Evolutionary conservation across 2,329 filamentous ascomycete genomes (phyloP).

Genomic region (Phaeosphaeriaceae sp.): DNA sequence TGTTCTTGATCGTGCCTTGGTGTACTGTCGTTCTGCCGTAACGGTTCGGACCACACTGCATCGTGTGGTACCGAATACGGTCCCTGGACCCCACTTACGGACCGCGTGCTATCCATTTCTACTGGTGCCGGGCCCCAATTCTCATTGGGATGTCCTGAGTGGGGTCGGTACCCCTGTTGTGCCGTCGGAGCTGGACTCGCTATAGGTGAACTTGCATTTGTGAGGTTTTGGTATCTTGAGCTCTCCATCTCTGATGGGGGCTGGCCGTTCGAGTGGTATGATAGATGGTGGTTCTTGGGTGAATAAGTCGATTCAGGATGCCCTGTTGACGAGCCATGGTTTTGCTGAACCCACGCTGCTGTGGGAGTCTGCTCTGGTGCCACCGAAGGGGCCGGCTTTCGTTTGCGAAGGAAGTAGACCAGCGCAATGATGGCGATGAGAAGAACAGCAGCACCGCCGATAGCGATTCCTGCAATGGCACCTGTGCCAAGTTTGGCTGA

Average conservation of each 20-base stretch:
- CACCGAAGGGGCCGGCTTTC: neutral
- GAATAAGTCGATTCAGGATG: neutral
- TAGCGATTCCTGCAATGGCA: conserved; percentile 1
- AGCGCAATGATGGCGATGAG: conserved; percentile 5
- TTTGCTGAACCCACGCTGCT: conserved; percentile 1
- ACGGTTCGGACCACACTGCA: neutral
- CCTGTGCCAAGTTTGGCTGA: conserved; percentile 1
- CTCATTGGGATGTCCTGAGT: neutral
- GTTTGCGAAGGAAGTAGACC: conserved; percentile 6
- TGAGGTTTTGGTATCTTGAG: neutral
- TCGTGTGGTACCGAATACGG: neutral
- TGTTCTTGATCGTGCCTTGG: neutral
- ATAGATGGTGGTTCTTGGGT: conserved; percentile 4
- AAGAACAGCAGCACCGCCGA: conserved; percentile 3
- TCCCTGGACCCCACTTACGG: neutral
- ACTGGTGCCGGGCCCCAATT: neutral
- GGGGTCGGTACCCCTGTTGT: neutral
- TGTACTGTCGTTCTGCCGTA: neutral
- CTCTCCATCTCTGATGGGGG: conserved; percentile 1
- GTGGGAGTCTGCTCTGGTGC: neutral
- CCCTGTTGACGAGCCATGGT: neutral
- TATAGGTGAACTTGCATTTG: neutral
- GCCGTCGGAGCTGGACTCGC: neutral
- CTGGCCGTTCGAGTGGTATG: neutral
- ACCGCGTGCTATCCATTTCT: neutral